A percentile compares a stretch with the other conserved stretches of the same genome.
These are phyloP conservation scores for Lyophyllum semitale DNA, from an alignment of 768 basidiomycete genomes.

Conservation along the genomic window DNA sequence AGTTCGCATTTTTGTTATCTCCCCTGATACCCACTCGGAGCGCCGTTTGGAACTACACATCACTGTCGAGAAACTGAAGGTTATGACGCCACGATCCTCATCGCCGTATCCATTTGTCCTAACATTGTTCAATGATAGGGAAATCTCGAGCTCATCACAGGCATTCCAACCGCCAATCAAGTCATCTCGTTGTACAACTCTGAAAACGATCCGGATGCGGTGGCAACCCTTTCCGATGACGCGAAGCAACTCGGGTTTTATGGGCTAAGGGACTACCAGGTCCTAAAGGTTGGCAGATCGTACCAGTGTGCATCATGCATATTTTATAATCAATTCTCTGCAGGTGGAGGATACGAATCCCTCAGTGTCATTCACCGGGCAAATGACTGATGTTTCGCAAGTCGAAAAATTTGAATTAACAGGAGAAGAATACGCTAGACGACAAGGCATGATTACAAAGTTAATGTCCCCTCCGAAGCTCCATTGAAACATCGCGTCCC, in stretches of 20 bases:
- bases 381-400: constrained; percentile 79
- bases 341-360: constrained; percentile 82
- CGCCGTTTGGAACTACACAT: constrained; percentile 77
- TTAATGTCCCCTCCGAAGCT: not conserved
- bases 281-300: constrained; percentile 64
- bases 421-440: constrained; percentile 75
- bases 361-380: constrained; percentile 73
- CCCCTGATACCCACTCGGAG: constrained; percentile 90
- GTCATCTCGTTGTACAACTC: constrained; percentile 62
- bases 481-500: not conserved
- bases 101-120: constrained; percentile 1
- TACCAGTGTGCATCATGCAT: not conserved
- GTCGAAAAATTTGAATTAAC: constrained; percentile 94
- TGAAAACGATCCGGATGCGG: constrained; percentile 48
- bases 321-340: constrained; percentile 4
- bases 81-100: constrained; percentile 25
- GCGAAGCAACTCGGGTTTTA: constrained; percentile 71
- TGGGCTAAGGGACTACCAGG: constrained; percentile 73
- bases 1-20: constrained; percentile 66
- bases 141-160: constrained; percentile 91
- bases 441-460: constrained; percentile 57
- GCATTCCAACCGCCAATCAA: constrained; percentile 79
- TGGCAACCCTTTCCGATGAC: constrained; percentile 68
- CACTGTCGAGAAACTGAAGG: constrained; percentile 84
- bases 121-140: constrained; percentile 38